Conservation (phyloP, 2,329 filamentous ascomycete species). For the Emergomyces africanus region DNA sequence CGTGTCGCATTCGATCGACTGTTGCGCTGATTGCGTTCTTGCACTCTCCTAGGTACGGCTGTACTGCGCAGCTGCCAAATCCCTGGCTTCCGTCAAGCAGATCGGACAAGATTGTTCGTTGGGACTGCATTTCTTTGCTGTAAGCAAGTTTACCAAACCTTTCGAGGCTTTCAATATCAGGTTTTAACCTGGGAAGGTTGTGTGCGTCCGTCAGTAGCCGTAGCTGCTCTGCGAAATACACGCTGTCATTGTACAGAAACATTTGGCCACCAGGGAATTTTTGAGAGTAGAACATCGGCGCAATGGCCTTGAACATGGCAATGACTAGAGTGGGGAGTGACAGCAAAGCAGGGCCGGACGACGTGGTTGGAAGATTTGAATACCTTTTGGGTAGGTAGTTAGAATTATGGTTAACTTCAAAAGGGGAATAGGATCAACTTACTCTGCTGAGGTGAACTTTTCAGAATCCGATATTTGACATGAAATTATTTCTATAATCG, state of each 20-base stretch:
- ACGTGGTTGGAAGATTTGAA: constrained; percentile 25
- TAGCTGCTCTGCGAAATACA: constrained; percentile 44
- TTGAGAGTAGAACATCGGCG: constrained; percentile 33
- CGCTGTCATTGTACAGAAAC: constrained; percentile 53
- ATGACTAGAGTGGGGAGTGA: constrained; percentile 35
- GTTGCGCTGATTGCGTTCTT: constrained; percentile 47
- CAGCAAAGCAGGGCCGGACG: constrained; percentile 31
- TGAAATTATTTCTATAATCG: constrained; percentile 41
- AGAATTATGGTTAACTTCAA: background rate
- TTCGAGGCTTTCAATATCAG: constrained; percentile 44
- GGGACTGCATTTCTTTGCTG: constrained; percentile 51
- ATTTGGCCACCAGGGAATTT: constrained; percentile 43
- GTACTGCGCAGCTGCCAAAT: constrained; percentile 46
- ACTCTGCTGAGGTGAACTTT: constrained; percentile 25
- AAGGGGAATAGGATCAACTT: constrained; percentile 12
- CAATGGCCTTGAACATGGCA: constrained; percentile 39
- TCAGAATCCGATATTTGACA: constrained; percentile 31
- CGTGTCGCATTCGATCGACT: constrained; percentile 43
- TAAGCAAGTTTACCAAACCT: constrained; percentile 50
- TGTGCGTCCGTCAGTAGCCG: constrained; percentile 36
- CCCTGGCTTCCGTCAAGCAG: constrained; percentile 51
- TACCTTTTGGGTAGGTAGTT: constrained; percentile 10
- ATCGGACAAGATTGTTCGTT: constrained; percentile 49
- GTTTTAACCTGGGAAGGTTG: constrained; percentile 36
- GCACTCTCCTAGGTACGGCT: constrained; percentile 47